Evolutionary conservation across 176 grass and related monocot species (phyloP).

Genomic region (Avena sativa): DNA sequence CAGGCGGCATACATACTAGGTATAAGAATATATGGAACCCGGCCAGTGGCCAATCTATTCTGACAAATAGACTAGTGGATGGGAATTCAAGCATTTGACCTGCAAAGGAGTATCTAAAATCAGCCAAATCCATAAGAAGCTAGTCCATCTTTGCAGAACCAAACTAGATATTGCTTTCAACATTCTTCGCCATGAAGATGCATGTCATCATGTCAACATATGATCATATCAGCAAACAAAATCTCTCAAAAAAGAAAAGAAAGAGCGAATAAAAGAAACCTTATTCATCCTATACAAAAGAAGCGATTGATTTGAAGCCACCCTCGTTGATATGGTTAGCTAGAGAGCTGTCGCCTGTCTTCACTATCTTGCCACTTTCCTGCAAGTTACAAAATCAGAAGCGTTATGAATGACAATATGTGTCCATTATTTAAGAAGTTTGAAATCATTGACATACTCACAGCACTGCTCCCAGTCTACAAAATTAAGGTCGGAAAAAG

Average conservation of each 20-base stretch:
- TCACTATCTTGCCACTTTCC: constrained; percentile 90
- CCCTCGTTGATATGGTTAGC: constrained; percentile 67
- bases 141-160: constrained; percentile 13
- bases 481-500: not conserved
- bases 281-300: constrained; percentile 39
- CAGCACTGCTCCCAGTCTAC: constrained; percentile 28
- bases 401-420: constrained; percentile 25
- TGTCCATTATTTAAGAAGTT: not conserved
- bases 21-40: constrained; percentile 34
- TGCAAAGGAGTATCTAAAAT: constrained; percentile 34
- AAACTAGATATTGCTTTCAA: constrained; percentile 19
- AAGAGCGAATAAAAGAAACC: constrained; percentile 36
- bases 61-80: not conserved
- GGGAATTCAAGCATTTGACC: constrained; percentile 36
- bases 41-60: not conserved
- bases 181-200: constrained; percentile 11
- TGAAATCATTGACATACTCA: constrained; percentile 13
- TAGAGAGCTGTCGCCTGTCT: constrained; percentile 82
- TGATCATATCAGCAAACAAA: not conserved
- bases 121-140: constrained; percentile 26
- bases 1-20: constrained; percentile 4
- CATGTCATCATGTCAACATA: not conserved
- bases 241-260: not conserved
- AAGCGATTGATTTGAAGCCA: constrained; percentile 71
- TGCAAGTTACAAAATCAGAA: constrained; percentile 40